Percentiles rank a stretch among this genome's conserved stretches.
Conservation (phyloP, 371 early-diverging fungal species). For the Saksenaea vasiformis region DNA sequence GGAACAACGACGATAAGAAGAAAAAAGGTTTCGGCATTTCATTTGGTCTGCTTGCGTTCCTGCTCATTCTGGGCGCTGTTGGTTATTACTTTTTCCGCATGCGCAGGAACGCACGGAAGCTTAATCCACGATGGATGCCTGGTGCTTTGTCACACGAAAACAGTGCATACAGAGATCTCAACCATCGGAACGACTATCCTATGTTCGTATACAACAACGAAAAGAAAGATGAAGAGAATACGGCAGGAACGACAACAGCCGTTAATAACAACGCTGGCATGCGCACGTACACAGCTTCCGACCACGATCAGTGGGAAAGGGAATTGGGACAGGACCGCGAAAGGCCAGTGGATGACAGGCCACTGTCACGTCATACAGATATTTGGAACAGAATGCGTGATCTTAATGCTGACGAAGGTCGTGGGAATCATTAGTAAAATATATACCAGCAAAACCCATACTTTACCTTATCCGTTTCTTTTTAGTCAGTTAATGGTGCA, state of each 20-base stretch:
- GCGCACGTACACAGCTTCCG: conserved; percentile 45
- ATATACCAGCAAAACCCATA: background rate
- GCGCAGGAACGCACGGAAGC: conserved; percentile 21
- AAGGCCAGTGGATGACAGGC: conserved; percentile 20
- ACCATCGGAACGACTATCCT: conserved; percentile 33
- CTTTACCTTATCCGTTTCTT: background rate
- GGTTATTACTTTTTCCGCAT: conserved; percentile 9
- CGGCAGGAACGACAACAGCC: conserved; percentile 12
- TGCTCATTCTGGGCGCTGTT: conserved; percentile 10
- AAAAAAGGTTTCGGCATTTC: conserved; percentile 37
- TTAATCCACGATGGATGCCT: conserved; percentile 46
- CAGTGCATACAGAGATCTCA: conserved; percentile 8
- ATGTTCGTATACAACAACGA: conserved; percentile 38
- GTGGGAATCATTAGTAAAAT: background rate
- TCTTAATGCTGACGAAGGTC: conserved; percentile 15
- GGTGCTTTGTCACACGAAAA: conserved; percentile 23
- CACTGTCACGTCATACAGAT: conserved; percentile 33
- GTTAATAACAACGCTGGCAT: background rate
- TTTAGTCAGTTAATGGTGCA: background rate
- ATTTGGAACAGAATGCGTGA: conserved; percentile 44
- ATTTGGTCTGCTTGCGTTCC: conserved; percentile 17
- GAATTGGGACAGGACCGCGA: conserved; percentile 24
- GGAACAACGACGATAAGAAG: conserved; percentile 11
- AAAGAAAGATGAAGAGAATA: conserved; percentile 22
- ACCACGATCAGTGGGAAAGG: conserved; percentile 46